Conservation (phyloP, 768 basidiomycete genomes). For the Hygrocybe punicea region DNA sequence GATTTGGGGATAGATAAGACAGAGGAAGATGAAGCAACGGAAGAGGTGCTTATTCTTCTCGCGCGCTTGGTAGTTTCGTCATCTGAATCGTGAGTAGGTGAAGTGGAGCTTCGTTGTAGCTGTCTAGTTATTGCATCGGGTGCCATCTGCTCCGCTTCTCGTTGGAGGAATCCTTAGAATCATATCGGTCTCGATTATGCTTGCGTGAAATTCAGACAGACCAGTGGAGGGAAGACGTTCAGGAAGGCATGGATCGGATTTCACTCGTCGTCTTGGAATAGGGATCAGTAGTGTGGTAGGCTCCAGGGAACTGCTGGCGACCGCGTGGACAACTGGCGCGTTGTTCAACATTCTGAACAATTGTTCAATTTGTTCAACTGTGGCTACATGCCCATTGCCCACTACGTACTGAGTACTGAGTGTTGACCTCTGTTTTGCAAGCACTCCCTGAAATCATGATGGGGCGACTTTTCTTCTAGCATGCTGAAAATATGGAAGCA, state of each 20-base stretch:
- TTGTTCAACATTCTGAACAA: constrained; percentile 66
- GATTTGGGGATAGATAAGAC: constrained; percentile 14
- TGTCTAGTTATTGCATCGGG: constrained; percentile 58
- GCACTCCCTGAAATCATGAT: too few relatives aligned
- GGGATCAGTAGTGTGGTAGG: constrained; percentile 10
- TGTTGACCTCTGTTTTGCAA: too few relatives aligned
- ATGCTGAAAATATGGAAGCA: constrained; percentile 55
- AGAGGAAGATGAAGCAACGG: constrained; percentile 19
- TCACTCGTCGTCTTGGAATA: constrained; percentile 39
- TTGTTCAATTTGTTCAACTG: too few relatives aligned
- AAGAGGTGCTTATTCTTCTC: constrained; percentile 19
- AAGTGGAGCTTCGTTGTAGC: constrained; percentile 45
- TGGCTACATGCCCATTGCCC: too few relatives aligned
- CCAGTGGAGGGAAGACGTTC: constrained; percentile 66
- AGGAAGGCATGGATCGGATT: constrained; percentile 57
- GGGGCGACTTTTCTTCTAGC: background rate
- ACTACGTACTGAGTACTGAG: too few relatives aligned
- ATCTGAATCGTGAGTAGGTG: constrained; percentile 8
- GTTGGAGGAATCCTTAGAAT: constrained; percentile 59
- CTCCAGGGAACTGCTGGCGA: constrained; percentile 30
- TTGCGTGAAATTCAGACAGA: constrained; percentile 31
- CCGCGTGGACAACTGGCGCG: constrained; percentile 35
- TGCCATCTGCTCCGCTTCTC: constrained; percentile 62
- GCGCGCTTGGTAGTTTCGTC: constrained; percentile 9
- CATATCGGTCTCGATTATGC: constrained; percentile 20